Percentiles rank a stretch among this genome's conserved stretches.
phyloP scores from a whole-genome alignment of 73 alveolate genomes.

The Paramecium octaurelia region DNA sequence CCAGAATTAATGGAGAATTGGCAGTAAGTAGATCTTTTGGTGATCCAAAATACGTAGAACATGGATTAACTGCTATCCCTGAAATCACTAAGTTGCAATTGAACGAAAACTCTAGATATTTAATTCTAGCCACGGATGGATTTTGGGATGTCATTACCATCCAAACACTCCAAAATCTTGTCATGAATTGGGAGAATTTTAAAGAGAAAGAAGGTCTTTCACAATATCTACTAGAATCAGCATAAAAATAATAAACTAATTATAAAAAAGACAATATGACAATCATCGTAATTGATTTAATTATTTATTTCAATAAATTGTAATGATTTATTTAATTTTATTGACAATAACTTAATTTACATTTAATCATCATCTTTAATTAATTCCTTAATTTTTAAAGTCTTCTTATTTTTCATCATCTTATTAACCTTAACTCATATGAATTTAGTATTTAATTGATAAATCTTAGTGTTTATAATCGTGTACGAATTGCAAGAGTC shows the following conservation, averaged over 20 bases:
- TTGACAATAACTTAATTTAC: too few relatives aligned
- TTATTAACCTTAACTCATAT: too few relatives aligned
- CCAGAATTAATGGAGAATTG: constrained; percentile 60
- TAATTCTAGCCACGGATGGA: constrained; percentile 57
- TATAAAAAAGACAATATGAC: constrained; percentile 59
- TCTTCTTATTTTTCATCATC: too few relatives aligned
- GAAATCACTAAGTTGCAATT: constrained; percentile 17
- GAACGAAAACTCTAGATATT: not conserved
- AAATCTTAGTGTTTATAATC: too few relatives aligned
- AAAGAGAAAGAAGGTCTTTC: constrained; percentile 17
- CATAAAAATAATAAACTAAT: constrained; percentile 21
- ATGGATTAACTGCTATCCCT: constrained; percentile 41
- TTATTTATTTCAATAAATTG: not conserved
- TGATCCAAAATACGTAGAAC: constrained; percentile 36
- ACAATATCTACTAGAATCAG: not conserved
- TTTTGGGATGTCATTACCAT: constrained; percentile 57
- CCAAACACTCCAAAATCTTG: not conserved
- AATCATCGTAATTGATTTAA: constrained; percentile 16
- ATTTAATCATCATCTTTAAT: too few relatives aligned
- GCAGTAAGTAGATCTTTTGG: constrained; percentile 58
- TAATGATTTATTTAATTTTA: not conserved
- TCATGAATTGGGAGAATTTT: not conserved
- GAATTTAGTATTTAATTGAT: too few relatives aligned
- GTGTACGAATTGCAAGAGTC: too few relatives aligned
- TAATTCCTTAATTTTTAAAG: too few relatives aligned